Conservation (phyloP, 805 yeast genomes). For the Saccharomycopsis sp. region DNA sequence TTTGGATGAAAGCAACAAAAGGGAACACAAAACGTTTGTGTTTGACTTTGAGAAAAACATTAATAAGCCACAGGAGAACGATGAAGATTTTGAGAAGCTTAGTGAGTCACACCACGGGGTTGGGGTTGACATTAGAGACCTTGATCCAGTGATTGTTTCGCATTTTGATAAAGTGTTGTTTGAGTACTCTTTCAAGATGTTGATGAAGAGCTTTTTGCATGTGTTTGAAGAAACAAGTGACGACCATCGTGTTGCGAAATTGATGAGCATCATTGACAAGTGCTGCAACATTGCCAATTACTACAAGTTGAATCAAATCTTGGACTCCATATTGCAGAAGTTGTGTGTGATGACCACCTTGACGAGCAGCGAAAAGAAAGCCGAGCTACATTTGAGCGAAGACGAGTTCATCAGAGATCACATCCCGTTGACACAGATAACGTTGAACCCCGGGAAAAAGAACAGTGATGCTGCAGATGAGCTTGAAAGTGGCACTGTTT, state of each 20-base stretch:
- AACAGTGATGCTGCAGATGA: conserved; percentile 1
- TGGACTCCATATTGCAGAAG: conserved; percentile 58
- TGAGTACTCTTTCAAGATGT: conserved; percentile 47
- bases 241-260: conserved; percentile 78
- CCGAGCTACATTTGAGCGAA: conserved; percentile 9
- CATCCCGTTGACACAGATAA: conserved; percentile 38
- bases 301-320: conserved; percentile 45
- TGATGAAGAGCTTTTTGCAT: conserved; percentile 63
- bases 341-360: conserved; percentile 65
- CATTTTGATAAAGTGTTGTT: conserved; percentile 70
- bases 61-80: conserved; percentile 7
- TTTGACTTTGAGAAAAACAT: conserved; percentile 17
- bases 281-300: conserved; percentile 67
- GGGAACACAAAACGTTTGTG: conserved; percentile 6
- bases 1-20: conserved; percentile 37
- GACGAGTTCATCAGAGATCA: conserved; percentile 31
- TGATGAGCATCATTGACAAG: conserved; percentile 82
- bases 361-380: conserved; percentile 31
- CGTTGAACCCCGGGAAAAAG: conserved; percentile 4
- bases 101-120: too few relatives aligned
- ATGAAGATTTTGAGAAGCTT: conserved; percentile 3
- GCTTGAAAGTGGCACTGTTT: background rate
- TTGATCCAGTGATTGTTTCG: conserved; percentile 28
- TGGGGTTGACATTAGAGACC: conserved; percentile 29
- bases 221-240: conserved; percentile 86